A percentile compares a stretch with the other conserved stretches of the same genome.
phyloP scores from a whole-genome alignment of 2,329 filamentous ascomycete species.

The Phaeosphaeria sp. region DNA sequence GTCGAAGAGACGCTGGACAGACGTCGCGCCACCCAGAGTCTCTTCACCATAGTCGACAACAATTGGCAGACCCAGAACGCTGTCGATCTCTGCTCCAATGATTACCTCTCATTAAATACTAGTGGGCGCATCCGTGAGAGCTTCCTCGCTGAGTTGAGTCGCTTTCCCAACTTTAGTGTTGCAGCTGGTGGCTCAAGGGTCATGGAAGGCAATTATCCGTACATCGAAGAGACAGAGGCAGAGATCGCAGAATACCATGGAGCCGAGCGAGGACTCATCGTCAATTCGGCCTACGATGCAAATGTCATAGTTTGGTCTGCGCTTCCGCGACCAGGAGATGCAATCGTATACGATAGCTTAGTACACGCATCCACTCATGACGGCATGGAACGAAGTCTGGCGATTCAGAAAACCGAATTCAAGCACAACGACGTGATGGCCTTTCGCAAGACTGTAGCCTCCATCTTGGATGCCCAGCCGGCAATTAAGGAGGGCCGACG shows the following conservation, averaged over 20 bases:
- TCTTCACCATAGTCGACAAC: background rate
- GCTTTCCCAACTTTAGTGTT: constrained; percentile 47
- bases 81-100: constrained; percentile 66
- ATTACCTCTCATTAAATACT: constrained; percentile 63
- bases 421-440: background rate
- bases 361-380: constrained; percentile 81
- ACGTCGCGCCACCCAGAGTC: background rate
- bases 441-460: background rate
- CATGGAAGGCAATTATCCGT: constrained; percentile 66
- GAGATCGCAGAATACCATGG: constrained; percentile 66
- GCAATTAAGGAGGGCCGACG: background rate
- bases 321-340: constrained; percentile 64
- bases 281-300: constrained; percentile 58
- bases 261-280: constrained; percentile 61
- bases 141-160: constrained; percentile 54
- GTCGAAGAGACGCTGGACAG: constrained; percentile 22
- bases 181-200: constrained; percentile 65
- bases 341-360: constrained; percentile 73
- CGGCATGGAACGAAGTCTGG: constrained; percentile 70
- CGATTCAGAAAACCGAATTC: background rate
- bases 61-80: background rate
- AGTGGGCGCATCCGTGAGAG: constrained; percentile 53
- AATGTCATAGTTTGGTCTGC: constrained; percentile 50
- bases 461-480: background rate
- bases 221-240: constrained; percentile 61